Evolutionary conservation across 139 green algal genomes (phyloP), one percentile per base, ranked within the genome.

Genomic region (Chlamydomonas urium): DNA sequence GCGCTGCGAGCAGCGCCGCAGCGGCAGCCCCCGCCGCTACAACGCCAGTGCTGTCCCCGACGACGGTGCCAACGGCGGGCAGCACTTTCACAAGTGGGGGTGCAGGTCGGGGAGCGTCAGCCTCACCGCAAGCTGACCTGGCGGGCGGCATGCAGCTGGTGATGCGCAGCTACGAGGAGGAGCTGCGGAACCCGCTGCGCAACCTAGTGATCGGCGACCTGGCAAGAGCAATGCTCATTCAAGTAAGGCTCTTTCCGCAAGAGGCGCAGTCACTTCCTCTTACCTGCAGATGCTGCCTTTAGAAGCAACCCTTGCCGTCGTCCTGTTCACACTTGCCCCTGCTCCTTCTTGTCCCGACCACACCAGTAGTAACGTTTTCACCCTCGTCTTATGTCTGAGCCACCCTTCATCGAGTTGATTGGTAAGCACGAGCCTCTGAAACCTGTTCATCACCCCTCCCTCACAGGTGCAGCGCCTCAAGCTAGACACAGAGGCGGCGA

Each of bases 401-500:
- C n/a, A n/a, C n/a, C n/a, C n/a, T n/a, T n/a, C n/a, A n/a, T n/a
- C n/a, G n/a, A n/a, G n/a, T n/a, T n/a, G n/a, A n/a, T n/a, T n/a
- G n/a, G n/a, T n/a, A n/a, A n/a, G 45, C 45, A 56, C 45, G 17
- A 17, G 17, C 45, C 21, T 21, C 21, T 56, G 45, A 56, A 56
- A 21, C 17, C 21, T 56, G 21, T 26, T 26, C 21, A 21, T 17
- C 45, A 56, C 21, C 17, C 45, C 45, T 56, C 21, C 45, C 26
- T 26, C 31, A 2, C 85, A 96, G 87, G 87, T 97, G 4, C 93
- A 97, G 71, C 91, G 91, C 74, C 69, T 97, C 26, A 97, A 97
- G 82, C 73, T 96, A 57, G 91, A 97, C 76, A 92, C 86, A 21
- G 88, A 96, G 71, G 84, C 75, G 1, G 93, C 93, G 36, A 96